Evolutionary conservation across 305 asterid species (phyloP), one percentile per base, ranked within the genome.

Genomic region (Lippia alba): DNA sequence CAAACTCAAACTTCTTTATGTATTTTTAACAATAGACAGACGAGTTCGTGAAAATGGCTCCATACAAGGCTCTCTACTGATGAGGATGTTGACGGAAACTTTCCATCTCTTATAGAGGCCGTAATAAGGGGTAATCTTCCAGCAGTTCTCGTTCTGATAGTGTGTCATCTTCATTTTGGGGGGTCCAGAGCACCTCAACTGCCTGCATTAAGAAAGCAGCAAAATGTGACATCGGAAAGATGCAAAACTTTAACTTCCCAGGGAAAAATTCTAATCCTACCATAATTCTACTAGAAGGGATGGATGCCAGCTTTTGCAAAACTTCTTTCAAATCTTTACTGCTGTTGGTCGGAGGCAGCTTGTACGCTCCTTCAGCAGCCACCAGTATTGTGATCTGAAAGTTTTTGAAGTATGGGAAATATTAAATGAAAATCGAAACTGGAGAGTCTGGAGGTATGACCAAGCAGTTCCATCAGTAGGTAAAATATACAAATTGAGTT

Each of bases 101-200:
- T 49, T 62, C 41, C 51, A 41, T 67, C 51, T 56, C 80, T 80
- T 69, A 91, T 20, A 91, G 85, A 68, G 96, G 97, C 71, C 91
- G 80, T 74, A 91, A 61, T 32, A 89, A 78, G 8, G 97, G 90
- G 85, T 91, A 91, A 71, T 91, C 96, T 73, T 89, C 87, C 6
- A 91, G 90, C 41, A 91, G 82, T 79, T 91, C 91, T 70, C 89
- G 84, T 78, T 91, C 97, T 8, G 97, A 84, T 44, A 91, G 76
- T 4, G 87, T 76, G 77, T 86, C 96, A 6, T 81, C 85, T 79
- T 91, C 96, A 14, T 83, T 83, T 66, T 89, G 97, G 32, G 97
- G 97, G 11, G 97, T 91, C 97, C 97, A 91, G 24, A 91, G 79
- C 74, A 91, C 91, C 85, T 91, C 97, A 3, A 91, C 96, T 3